phyloP scores from a whole-genome alignment of 257 asterid species.

The Plantago major region DNA sequence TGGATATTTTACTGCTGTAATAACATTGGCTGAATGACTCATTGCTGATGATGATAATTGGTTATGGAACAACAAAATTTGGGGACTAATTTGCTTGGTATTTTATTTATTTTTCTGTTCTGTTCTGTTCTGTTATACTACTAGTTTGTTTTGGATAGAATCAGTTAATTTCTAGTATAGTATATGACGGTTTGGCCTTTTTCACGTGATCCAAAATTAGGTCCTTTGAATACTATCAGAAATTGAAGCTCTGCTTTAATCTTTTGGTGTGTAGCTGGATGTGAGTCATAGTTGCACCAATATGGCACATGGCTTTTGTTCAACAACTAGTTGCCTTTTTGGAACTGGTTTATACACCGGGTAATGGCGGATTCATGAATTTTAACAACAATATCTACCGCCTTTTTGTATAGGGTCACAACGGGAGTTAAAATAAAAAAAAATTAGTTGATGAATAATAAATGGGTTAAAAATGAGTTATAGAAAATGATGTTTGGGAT shows the following conservation, averaged over 20 bases:
- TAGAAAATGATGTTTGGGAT: too few relatives aligned
- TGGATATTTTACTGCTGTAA: neutral
- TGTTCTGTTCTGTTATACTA: neutral
- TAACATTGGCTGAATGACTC: neutral
- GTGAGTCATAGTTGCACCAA: slow-evolving; percentile 8
- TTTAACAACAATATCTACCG: too few relatives aligned
- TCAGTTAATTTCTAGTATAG: neutral
- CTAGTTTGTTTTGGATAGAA: neutral
- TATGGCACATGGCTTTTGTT: slow-evolving; percentile 10
- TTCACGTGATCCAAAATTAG: neutral
- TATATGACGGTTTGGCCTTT: neutral
- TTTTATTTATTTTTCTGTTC: neutral
- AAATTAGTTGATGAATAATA: too few relatives aligned
- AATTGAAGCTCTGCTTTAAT: neutral
- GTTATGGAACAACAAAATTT: neutral
- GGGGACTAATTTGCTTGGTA: neutral
- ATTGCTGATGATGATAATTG: neutral
- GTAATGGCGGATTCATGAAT: too few relatives aligned
- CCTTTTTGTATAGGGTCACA: too few relatives aligned
- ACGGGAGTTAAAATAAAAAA: too few relatives aligned
- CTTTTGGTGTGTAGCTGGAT: slow-evolving; percentile 5
- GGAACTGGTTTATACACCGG: too few relatives aligned
- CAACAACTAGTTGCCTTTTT: too few relatives aligned
- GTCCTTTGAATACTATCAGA: neutral
- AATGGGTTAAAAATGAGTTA: too few relatives aligned